Conservation (phyloP, 2,329 filamentous ascomycete genomes). For the Cordyceps pruinosa region DNA sequence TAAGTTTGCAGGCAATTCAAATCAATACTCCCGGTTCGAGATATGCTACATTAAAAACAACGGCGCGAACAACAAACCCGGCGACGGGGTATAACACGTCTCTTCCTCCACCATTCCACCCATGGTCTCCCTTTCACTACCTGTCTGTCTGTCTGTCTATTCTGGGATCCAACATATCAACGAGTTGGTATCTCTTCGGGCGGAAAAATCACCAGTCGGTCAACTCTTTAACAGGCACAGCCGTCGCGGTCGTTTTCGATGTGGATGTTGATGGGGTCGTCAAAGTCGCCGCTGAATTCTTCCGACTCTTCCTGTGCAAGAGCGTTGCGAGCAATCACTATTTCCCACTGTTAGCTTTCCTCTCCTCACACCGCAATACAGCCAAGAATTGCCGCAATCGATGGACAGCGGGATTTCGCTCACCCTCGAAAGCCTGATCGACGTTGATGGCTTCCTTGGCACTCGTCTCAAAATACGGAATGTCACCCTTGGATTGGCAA, state of each 20-base stretch:
- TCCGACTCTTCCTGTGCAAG: slow-evolving; percentile 95
- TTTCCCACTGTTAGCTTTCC: neutral
- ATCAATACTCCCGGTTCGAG: slow-evolving; percentile 10
- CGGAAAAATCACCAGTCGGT: neutral
- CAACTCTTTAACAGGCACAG: slow-evolving; percentile 72
- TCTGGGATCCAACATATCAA: neutral
- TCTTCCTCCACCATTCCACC: neutral
- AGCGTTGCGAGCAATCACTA: slow-evolving; percentile 93
- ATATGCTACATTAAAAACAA: slow-evolving; percentile 6
- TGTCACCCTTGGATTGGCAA: slow-evolving; percentile 93
- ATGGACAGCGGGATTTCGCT: no score
- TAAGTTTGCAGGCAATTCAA: neutral
- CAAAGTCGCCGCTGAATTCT: slow-evolving; percentile 95
- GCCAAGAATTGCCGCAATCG: no score
- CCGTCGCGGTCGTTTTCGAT: slow-evolving; percentile 89
- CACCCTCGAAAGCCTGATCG: slow-evolving; percentile 69
- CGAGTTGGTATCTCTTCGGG: neutral
- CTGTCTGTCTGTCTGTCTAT: slow-evolving; percentile 9
- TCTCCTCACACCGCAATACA: neutral
- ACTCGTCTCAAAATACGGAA: slow-evolving; percentile 98
- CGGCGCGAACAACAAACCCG: slow-evolving; percentile 7
- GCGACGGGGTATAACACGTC: slow-evolving; percentile 4
- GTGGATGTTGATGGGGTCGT: slow-evolving; percentile 96
- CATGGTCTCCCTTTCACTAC: neutral
- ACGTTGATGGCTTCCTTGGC: slow-evolving; percentile 99